Conservation (phyloP, 1,284 basidiomycete genomes). For the Ustilago shanxiensis region DNA sequence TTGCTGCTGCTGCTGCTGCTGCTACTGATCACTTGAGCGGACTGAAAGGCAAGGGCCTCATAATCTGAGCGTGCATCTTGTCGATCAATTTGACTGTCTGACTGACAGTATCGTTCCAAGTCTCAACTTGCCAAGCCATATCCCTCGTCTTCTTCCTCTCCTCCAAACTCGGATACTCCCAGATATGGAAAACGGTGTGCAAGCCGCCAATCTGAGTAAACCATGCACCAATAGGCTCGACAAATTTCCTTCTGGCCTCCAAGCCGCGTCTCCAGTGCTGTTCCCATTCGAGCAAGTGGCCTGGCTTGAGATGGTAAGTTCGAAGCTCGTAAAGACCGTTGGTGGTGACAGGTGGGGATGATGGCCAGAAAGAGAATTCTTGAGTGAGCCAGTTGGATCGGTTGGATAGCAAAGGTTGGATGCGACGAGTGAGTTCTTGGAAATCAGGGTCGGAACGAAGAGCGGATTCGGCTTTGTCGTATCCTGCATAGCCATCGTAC, state of each 20-base stretch:
- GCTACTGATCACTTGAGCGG: constrained; percentile 41
- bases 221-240: constrained; percentile 67
- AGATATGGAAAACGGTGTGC: constrained; percentile 68
- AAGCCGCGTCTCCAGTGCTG: constrained; percentile 67
- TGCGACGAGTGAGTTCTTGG: constrained; percentile 31
- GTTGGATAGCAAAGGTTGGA: constrained; percentile 46
- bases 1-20: neutral
- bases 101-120: constrained; percentile 67
- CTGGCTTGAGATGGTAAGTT: constrained; percentile 67
- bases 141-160: constrained; percentile 66
- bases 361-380: constrained; percentile 68
- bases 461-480: constrained; percentile 54
- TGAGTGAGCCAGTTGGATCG: constrained; percentile 67
- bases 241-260: constrained; percentile 64
- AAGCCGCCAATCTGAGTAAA: constrained; percentile 66
- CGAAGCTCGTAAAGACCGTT: constrained; percentile 63
- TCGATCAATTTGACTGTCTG: constrained; percentile 68
- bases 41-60: constrained; percentile 59
- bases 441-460: constrained; percentile 43
- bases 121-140: constrained; percentile 68
- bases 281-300: constrained; percentile 66
- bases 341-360: constrained; percentile 41
- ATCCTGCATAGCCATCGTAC: constrained; percentile 66
- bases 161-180: constrained; percentile 66
- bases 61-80: constrained; percentile 69